Conservation (phyloP, 139 green algal genomes). For the Closterium sp. region DNA sequence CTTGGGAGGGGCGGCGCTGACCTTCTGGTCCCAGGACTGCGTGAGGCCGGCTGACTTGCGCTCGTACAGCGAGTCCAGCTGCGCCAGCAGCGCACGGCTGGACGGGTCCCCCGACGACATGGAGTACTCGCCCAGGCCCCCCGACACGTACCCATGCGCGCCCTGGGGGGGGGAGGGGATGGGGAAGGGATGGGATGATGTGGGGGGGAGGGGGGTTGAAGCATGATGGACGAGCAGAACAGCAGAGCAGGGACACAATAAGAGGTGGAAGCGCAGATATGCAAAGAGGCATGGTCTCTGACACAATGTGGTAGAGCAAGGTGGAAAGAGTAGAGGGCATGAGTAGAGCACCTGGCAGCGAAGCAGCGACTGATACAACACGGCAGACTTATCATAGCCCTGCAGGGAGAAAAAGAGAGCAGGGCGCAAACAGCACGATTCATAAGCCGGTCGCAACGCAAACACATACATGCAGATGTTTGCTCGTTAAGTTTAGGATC, state of each 20-base stretch:
- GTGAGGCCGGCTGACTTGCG: not conserved
- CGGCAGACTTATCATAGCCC: not conserved
- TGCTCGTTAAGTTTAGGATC: not conserved
- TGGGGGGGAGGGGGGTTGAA: not conserved
- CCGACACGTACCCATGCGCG: not conserved
- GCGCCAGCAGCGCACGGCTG: not conserved
- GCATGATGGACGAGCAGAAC: not conserved
- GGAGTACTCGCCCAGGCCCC: not conserved
- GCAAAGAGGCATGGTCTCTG: not conserved
- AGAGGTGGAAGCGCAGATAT: not conserved
- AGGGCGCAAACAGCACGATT: not conserved
- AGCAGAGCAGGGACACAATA: not conserved
- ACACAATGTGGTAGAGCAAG: not conserved
- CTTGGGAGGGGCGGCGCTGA: not conserved
- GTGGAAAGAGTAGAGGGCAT: not conserved
- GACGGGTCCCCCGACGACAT: not conserved
- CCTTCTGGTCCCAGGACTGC: slow-evolving; percentile 6
- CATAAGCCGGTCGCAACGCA: not conserved
- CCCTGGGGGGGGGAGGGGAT: not conserved
- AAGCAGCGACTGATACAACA: not conserved
- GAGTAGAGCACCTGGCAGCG: not conserved
- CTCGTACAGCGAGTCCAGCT: not conserved
- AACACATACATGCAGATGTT: not conserved
- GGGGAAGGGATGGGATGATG: not conserved
- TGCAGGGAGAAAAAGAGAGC: not conserved